Percentiles rank a stretch among this genome's conserved stretches.
Conservation (phyloP, 108 stramenopile species). For the Cylindrotheca fusiformis region DNA sequence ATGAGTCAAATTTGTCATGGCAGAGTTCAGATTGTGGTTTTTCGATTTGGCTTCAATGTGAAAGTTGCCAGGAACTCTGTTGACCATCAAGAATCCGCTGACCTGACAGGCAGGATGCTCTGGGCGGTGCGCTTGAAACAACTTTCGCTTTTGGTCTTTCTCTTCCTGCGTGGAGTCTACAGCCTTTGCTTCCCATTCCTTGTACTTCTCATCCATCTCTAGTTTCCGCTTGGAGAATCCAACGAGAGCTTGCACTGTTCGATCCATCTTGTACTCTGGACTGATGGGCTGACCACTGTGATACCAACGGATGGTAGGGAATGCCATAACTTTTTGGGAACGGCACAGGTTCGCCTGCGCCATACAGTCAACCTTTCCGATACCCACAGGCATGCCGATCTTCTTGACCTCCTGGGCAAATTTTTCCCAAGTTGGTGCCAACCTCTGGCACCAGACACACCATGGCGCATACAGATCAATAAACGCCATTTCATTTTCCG, state of each 20-base stretch:
- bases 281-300: conserved; percentile 63
- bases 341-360: conserved; percentile 85
- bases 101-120: conserved; percentile 91
- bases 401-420: conserved; percentile 65
- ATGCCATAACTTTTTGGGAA: conserved; percentile 88
- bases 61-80: conserved; percentile 97
- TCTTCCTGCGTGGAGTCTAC: conserved; percentile 24
- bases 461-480: conserved; percentile 93
- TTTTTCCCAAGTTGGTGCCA: conserved; percentile 95
- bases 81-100: conserved; percentile 81
- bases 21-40: conserved; percentile 92
- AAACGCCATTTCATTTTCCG: conserved; percentile 79
- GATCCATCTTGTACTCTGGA: conserved; percentile 89
- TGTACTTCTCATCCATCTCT: conserved; percentile 81
- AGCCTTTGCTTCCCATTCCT: conserved; percentile 78
- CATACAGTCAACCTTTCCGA: conserved; percentile 94
- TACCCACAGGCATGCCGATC: conserved; percentile 70
- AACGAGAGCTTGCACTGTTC: conserved; percentile 78
- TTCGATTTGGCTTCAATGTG: conserved; percentile 94
- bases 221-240: conserved; percentile 76
- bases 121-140: conserved; percentile 58
- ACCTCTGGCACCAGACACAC: conserved; percentile 96
- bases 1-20: conserved; percentile 94
- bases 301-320: conserved; percentile 94
- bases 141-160: conserved; percentile 42